phyloP scores from a whole-genome alignment of 495 filamentous ascomycete genomes.

The Penicillium macrosclerotiorum region DNA sequence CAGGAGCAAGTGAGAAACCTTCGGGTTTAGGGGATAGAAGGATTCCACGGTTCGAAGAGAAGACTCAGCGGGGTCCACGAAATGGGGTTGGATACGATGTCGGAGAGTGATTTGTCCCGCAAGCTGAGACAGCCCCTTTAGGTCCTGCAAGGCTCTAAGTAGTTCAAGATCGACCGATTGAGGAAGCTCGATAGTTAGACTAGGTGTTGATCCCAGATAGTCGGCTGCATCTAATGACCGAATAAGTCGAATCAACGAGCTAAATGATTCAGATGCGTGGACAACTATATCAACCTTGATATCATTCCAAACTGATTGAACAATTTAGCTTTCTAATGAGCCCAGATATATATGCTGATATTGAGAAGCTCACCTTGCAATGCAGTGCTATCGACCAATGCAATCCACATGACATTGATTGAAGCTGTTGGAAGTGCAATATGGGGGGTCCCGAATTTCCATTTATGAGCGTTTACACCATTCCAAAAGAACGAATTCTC shows the following conservation, averaged over 20 bases:
- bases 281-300: slow-evolving; percentile 73
- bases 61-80: slow-evolving; percentile 57
- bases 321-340: slow-evolving; percentile 8
- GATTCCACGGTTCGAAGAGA: slow-evolving; percentile 73
- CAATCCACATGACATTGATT: slow-evolving; percentile 70
- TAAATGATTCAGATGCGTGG: slow-evolving; percentile 66
- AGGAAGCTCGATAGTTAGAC: slow-evolving; percentile 79
- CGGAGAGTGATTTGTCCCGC: slow-evolving; percentile 58
- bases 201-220: slow-evolving; percentile 64
- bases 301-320: slow-evolving; percentile 65
- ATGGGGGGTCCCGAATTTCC: slow-evolving; percentile 44
- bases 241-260: slow-evolving; percentile 69
- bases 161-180: slow-evolving; percentile 59
- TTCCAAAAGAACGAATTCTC: slow-evolving; percentile 55
- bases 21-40: slow-evolving; percentile 68
- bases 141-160: slow-evolving; percentile 55
- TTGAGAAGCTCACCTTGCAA: slow-evolving; percentile 51
- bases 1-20: slow-evolving; percentile 67
- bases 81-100: slow-evolving; percentile 60
- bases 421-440: slow-evolving; percentile 66
- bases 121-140: slow-evolving; percentile 61
- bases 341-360: too few relatives aligned
- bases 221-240: slow-evolving; percentile 71
- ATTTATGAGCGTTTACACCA: slow-evolving; percentile 46
- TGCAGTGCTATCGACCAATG: slow-evolving; percentile 68